A percentile compares a stretch with the other conserved stretches of the same genome.
phyloP scores from a whole-genome alignment of 176 grass and related monocot species.

The Ampelocalamus luodianensis region DNA sequence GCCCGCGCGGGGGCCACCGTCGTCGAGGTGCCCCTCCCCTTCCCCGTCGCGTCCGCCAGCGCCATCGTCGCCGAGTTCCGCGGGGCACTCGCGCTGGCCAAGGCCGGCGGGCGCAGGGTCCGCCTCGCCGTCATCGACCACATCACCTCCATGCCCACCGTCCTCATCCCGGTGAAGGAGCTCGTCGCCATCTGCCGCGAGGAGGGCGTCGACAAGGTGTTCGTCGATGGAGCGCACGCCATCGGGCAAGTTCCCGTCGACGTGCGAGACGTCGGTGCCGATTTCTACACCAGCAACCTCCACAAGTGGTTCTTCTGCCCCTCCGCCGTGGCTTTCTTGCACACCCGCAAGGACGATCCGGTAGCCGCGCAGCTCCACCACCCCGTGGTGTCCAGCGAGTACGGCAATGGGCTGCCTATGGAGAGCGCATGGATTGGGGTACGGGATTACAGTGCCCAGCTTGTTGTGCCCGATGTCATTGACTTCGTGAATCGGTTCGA shows the following conservation, averaged over 20 bases:
- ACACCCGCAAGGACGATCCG: slow-evolving; percentile 60
- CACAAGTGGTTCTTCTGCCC: slow-evolving; percentile 99
- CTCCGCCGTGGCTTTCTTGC: slow-evolving; percentile 80
- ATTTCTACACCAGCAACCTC: slow-evolving; percentile 97
- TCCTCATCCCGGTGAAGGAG: slow-evolving; percentile 77
- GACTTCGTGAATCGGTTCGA: slow-evolving; percentile 85
- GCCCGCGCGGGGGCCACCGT: slow-evolving; percentile 82
- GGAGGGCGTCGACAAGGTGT: slow-evolving; percentile 82
- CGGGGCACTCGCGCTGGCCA: slow-evolving; percentile 52
- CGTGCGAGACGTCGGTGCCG: slow-evolving; percentile 71
- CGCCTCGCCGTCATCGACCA: slow-evolving; percentile 90
- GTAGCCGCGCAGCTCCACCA: slow-evolving; percentile 73
- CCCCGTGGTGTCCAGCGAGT: slow-evolving; percentile 92
- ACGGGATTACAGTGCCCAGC: slow-evolving; percentile 84
- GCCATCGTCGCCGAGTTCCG: slow-evolving; percentile 76
- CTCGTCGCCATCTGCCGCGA: slow-evolving; percentile 78
- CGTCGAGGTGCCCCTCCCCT: slow-evolving; percentile 92
- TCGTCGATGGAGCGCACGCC: slow-evolving; percentile 76
- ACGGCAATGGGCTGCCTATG: slow-evolving; percentile 87
- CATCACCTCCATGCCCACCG: slow-evolving; percentile 89
- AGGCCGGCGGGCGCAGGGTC: slow-evolving; percentile 59
- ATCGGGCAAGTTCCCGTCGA: slow-evolving; percentile 73
- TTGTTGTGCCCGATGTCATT: slow-evolving; percentile 76
- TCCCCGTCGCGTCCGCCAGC: slow-evolving; percentile 66
- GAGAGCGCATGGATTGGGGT: slow-evolving; percentile 97